Conservation (phyloP, 106 monocot species). For the Phalaenopsis aphrodite region DNA sequence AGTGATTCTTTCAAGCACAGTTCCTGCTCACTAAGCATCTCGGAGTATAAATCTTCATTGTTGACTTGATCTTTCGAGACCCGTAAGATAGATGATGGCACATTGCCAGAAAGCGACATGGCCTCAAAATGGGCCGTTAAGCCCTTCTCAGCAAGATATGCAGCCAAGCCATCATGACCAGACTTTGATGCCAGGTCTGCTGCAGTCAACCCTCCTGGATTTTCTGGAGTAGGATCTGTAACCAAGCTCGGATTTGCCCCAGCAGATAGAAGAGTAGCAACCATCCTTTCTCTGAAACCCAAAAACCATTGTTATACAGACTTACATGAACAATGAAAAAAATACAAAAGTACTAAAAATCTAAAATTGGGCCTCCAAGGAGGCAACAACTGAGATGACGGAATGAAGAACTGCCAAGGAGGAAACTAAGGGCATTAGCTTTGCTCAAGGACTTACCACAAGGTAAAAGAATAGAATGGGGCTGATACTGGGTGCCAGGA, state of each 20-base stretch:
- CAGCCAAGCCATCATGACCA: conserved; percentile 82
- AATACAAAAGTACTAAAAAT: not conserved
- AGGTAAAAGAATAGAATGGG: too few species aligned
- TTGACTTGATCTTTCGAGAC: conserved; percentile 12
- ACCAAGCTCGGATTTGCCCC: conserved; percentile 95
- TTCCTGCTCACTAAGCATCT: conserved; percentile 68
- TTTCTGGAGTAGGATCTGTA: conserved; percentile 68
- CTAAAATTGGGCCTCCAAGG: too few species aligned
- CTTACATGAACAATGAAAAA: not conserved
- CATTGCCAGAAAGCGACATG: conserved; percentile 65
- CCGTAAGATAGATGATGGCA: conserved; percentile 5
- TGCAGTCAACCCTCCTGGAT: conserved; percentile 70
- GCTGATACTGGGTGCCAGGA: too few species aligned
- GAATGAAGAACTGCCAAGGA: too few species aligned
- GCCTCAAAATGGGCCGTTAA: conserved; percentile 81
- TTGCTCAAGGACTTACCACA: too few species aligned
- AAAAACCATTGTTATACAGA: not conserved
- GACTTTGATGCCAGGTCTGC: conserved; percentile 73
- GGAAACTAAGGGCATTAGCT: too few species aligned
- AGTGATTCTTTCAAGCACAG: conserved; percentile 84
- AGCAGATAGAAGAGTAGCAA: conserved; percentile 77
- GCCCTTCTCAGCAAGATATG: conserved; percentile 85
- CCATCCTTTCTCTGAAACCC: conserved; percentile 71
- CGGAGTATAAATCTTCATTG: conserved; percentile 18
- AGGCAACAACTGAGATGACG: too few species aligned